Evolutionary conservation across 345 rosid species (phyloP).

Genomic region (Citrus reticulata): DNA sequence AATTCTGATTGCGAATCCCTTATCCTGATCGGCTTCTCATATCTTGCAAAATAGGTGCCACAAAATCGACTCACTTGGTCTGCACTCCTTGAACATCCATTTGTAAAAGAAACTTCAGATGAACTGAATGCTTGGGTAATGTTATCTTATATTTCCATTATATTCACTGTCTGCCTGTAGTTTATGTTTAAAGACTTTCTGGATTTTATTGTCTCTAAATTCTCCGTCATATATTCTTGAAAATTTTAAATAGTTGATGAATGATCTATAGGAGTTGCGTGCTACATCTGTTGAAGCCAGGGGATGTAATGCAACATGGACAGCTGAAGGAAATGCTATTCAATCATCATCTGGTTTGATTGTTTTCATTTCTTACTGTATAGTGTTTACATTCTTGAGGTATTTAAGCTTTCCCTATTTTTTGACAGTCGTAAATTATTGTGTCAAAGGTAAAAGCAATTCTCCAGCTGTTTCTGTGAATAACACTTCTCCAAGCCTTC

Average conservation of each 20-base stretch:
- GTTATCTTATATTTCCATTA: not conserved
- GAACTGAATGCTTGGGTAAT: slow-evolving; percentile 74
- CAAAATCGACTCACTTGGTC: slow-evolving; percentile 96
- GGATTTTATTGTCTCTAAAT: slow-evolving; percentile 3
- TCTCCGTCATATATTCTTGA: slow-evolving; percentile 14
- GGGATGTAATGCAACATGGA: slow-evolving; percentile 38
- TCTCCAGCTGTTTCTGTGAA: slow-evolving; percentile 33
- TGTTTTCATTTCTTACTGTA: slow-evolving; percentile 28
- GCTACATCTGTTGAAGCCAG: slow-evolving; percentile 34
- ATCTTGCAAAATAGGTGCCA: slow-evolving; percentile 60
- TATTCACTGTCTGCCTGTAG: not conserved
- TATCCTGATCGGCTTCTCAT: slow-evolving; percentile 1
- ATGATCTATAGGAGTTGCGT: slow-evolving; percentile 44
- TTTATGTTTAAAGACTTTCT: not conserved
- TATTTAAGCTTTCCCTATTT: slow-evolving; percentile 4
- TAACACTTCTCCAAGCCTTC: slow-evolving; percentile 27
- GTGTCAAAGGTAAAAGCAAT: slow-evolving; percentile 42
- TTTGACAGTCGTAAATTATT: slow-evolving; percentile 13
- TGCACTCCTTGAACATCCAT: slow-evolving; percentile 90
- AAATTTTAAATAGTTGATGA: slow-evolving; percentile 17
- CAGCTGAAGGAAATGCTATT: slow-evolving; percentile 39
- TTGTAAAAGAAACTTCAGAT: slow-evolving; percentile 66
- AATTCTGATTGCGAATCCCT: slow-evolving; percentile 4
- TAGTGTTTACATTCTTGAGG: slow-evolving; percentile 5
- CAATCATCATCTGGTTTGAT: slow-evolving; percentile 43